A percentile compares a stretch with the other conserved stretches of the same genome.
These are phyloP conservation scores for Tilletia walkeri DNA, from an alignment of 1,284 basidiomycete species.

Conservation along the genomic window DNA sequence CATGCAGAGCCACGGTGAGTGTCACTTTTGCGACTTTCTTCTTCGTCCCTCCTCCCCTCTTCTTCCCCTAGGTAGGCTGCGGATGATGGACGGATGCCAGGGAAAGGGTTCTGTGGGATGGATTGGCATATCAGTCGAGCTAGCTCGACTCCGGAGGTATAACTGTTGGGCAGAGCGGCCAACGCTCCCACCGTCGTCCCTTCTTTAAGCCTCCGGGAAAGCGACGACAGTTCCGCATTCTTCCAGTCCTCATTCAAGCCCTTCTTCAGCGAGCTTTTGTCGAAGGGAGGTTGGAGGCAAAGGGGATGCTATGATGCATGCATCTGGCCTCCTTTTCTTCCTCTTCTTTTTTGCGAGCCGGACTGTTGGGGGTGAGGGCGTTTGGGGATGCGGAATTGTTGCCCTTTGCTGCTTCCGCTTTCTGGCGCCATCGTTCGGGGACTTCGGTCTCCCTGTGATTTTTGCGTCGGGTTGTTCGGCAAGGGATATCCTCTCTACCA, in stretches of 20 bases:
- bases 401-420: too few species aligned
- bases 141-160: conserved; percentile 44
- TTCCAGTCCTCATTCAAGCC: background rate
- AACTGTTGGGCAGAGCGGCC: conserved; percentile 52
- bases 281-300: conserved; percentile 26
- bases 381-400: background rate
- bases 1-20: conserved; percentile 57
- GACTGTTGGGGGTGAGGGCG: background rate
- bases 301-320: too few species aligned
- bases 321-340: background rate
- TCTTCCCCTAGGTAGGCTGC: background rate
- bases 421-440: too few species aligned
- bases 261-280: conserved; percentile 27
- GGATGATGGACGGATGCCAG: background rate
- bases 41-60: background rate
- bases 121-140: too few species aligned
- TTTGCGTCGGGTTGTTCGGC: background rate
- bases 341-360: too few species aligned
- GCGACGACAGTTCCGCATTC: conserved; percentile 24
- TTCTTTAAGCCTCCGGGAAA: conserved; percentile 56
- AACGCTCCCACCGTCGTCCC: conserved; percentile 39
- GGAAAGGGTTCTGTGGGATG: background rate
- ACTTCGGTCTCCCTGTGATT: background rate
- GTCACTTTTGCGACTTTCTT: background rate
- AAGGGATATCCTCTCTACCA: too few species aligned